Evolutionary conservation across 352 stramenopile species (phyloP), one percentile per base, ranked within the genome.

Genomic region (Globisporangium megalacanthum): DNA sequence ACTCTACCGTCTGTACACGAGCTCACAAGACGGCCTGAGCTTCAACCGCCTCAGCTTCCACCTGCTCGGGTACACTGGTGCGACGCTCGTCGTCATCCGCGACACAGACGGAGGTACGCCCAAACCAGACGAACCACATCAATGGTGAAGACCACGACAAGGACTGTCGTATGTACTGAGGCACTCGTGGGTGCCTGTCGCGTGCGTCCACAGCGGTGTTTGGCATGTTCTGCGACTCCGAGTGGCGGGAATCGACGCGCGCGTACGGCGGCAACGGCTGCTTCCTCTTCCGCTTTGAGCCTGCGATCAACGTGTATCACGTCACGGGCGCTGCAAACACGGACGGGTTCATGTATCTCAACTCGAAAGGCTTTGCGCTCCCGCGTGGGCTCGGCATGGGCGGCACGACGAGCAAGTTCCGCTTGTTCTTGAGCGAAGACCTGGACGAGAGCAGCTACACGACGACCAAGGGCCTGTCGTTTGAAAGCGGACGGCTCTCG

Each of bases 311-410:
- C 46, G 62, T 92, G 15, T 92, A 86, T 58, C 79, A 68, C 19
- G 75, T 81, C 14, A 77, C 56, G 19, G 65, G 70, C 0, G 81
- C 62, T 45, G 65, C 75, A 17, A 60, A 66, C 39, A 81, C 77
- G 37, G 60, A 76, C 46, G 88, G 91, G 56, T 83, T 88, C 65
- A 94, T 94, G 85, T 94, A 94, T 48, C 68, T 93, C 54, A 92
- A 94, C 66, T 93, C 85, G 10, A 94, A 94, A 44, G 85, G 83
- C 8, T 84, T 81, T 17, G 76, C 76, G 0, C 61, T 94, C 33
- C 85, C 85, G 3, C 75, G 79, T 22, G 85, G 85, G 8, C 69
- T 94, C 8, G 85, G 85, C 36, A 84, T 94, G 60, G 85, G 84
- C 19, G 83, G 85, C n/a, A 82, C 79, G 25, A 83, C 70, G 6